Evolutionary conservation across 1,284 basidiomycete species (phyloP).

Genomic region (Spongispora temasekensis): DNA sequence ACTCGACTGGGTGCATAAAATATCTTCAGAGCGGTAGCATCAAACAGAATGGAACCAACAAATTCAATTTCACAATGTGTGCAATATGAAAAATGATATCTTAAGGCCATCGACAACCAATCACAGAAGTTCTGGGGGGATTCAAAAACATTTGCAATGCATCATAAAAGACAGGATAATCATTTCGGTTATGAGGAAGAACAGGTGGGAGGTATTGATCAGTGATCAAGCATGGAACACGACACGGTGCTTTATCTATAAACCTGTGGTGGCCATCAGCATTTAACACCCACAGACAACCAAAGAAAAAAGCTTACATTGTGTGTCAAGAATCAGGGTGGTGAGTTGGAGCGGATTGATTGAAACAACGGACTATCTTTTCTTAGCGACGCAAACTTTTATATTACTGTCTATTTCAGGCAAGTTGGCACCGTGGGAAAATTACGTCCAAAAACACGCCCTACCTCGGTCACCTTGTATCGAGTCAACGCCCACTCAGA

Average conservation of each 20-base stretch:
- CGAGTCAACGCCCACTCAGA: constrained; percentile 1
- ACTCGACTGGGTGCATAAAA: background rate
- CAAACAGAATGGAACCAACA: background rate
- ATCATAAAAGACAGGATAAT: background rate
- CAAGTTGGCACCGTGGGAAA: constrained; percentile 3
- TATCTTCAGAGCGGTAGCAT: background rate
- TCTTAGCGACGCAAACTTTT: no score
- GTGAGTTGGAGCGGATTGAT: no score
- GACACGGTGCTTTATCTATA: no score
- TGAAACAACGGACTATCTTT: no score
- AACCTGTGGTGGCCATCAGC: no score
- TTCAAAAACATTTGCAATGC: background rate
- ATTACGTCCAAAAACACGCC: background rate
- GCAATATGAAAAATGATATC: background rate
- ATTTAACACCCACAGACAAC: no score
- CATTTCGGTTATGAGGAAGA: background rate
- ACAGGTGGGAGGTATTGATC: no score
- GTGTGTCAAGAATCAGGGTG: no score
- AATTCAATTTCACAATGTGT: background rate
- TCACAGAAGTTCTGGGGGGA: background rate
- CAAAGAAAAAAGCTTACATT: no score
- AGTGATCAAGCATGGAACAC: no score
- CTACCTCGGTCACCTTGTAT: background rate
- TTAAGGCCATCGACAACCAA: background rate
- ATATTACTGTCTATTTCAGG: constrained; percentile 5